Conservation (phyloP, 2,329 filamentous ascomycete genomes). For the Fragosphaeria purpurea region DNA sequence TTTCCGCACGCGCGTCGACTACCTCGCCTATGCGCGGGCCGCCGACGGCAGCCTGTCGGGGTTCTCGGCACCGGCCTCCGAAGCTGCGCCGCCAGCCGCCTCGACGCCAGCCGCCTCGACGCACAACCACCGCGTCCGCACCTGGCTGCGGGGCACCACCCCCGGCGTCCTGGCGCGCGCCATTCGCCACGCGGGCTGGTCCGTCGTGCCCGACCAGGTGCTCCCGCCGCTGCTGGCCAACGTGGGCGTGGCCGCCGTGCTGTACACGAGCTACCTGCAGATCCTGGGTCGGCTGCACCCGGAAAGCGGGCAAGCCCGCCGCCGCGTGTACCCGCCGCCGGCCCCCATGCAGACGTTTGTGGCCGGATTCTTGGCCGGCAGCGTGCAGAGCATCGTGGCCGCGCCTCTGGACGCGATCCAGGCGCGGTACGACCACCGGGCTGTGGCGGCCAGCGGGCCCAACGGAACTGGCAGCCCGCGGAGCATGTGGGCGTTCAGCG, state of each 20-base stretch:
- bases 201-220: slow-evolving; percentile 66
- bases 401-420: slow-evolving; percentile 69
- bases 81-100: slow-evolving; percentile 12
- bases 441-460: slow-evolving; percentile 27
- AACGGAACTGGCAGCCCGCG: slow-evolving; percentile 28
- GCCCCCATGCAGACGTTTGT: slow-evolving; percentile 52
- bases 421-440: slow-evolving; percentile 55
- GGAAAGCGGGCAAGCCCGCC: slow-evolving; percentile 45
- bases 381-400: slow-evolving; percentile 59
- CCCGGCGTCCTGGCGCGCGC: slow-evolving; percentile 60
- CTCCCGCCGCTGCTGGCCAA: slow-evolving; percentile 67
- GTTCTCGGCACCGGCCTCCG: slow-evolving; percentile 1
- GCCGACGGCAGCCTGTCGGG: slow-evolving; percentile 17
- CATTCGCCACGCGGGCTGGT: slow-evolving; percentile 60
- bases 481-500: slow-evolving; percentile 65
- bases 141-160: slow-evolving; percentile 52
- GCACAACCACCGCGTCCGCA: slow-evolving; percentile 30
- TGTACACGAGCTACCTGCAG: slow-evolving; percentile 68
- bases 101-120: slow-evolving; percentile 11
- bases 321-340: slow-evolving; percentile 61
- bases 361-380: slow-evolving; percentile 60
- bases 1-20: slow-evolving; percentile 83
- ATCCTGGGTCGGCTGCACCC: slow-evolving; percentile 57
- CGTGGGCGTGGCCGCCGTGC: slow-evolving; percentile 59
- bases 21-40: slow-evolving; percentile 49